Percentiles rank a stretch among this genome's conserved stretches.
These are phyloP conservation scores for Fusarium buxicola DNA, from an alignment of 2,329 filamentous ascomycete genomes.

Conservation along the genomic window DNA sequence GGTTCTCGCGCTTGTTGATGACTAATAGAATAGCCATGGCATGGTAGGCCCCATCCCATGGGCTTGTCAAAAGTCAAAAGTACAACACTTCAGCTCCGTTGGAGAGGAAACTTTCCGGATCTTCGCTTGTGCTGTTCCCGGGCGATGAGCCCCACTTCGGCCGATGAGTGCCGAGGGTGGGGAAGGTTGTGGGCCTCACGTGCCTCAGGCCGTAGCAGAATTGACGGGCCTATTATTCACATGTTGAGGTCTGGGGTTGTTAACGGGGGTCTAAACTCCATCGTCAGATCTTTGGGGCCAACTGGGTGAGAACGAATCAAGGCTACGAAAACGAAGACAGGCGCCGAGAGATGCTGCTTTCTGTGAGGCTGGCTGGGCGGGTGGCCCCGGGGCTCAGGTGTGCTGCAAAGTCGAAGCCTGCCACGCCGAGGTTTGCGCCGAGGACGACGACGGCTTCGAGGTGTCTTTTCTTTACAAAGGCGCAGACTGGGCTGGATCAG, in stretches of 20 bases:
- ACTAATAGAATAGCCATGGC: background rate
- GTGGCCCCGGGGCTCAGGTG: constrained; percentile 12
- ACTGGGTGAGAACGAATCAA: background rate
- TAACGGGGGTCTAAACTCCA: constrained; percentile 26
- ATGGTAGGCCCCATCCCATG: too few relatives aligned
- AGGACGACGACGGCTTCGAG: constrained; percentile 13
- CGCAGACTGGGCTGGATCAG: constrained; percentile 35
- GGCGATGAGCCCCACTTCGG: constrained; percentile 1
- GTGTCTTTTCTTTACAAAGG: constrained; percentile 39
- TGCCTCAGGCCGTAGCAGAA: background rate
- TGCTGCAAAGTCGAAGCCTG: constrained; percentile 13
- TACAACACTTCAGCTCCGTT: constrained; percentile 3
- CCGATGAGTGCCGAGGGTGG: constrained; percentile 8
- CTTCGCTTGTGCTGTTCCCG: background rate
- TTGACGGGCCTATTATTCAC: constrained; percentile 9
- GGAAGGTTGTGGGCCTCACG: background rate
- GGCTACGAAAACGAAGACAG: constrained; percentile 1
- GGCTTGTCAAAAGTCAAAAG: background rate
- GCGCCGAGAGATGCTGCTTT: constrained; percentile 22
- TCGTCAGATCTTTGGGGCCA: background rate
- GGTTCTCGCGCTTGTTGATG: too few relatives aligned
- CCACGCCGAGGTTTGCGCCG: constrained; percentile 16
- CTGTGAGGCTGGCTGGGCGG: constrained; percentile 33
- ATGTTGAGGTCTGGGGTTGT: constrained; percentile 19
- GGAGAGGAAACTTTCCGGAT: constrained; percentile 2